phyloP scores from a whole-genome alignment of 306 rosid genomes.

The Prosopis cineraria region DNA sequence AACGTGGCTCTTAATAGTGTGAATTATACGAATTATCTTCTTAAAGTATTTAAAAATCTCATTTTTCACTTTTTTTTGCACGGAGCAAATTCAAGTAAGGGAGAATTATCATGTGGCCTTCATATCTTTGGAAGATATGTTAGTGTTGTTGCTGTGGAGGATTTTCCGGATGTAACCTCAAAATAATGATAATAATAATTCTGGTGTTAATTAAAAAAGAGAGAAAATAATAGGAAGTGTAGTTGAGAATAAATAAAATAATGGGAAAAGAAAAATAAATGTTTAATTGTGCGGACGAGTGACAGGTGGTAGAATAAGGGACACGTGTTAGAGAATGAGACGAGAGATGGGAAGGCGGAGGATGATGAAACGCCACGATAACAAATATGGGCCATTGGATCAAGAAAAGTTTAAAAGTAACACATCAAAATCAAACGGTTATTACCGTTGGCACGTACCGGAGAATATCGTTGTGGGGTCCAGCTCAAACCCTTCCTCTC shows the following conservation, averaged over 20 bases:
- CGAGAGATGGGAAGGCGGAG: neutral
- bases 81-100: neutral
- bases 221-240: neutral
- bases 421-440: neutral
- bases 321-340: neutral
- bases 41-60: neutral
- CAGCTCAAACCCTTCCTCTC: slow-evolving; percentile 3
- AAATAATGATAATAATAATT: neutral
- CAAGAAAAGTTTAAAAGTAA: neutral
- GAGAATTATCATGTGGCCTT: neutral
- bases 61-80: neutral
- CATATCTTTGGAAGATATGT: neutral
- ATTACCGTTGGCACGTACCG: neutral
- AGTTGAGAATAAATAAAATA: neutral
- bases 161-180: neutral
- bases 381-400: neutral
- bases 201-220: neutral
- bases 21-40: too few species aligned
- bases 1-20: neutral
- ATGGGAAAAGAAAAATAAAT: neutral
- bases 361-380: neutral
- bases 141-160: neutral
- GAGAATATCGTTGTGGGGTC: slow-evolving; percentile 4
- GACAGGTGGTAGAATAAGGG: neutral
- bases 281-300: neutral